phyloP scores from a whole-genome alignment of 1,284 basidiomycete species.

The Trichosporon inkin region DNA sequence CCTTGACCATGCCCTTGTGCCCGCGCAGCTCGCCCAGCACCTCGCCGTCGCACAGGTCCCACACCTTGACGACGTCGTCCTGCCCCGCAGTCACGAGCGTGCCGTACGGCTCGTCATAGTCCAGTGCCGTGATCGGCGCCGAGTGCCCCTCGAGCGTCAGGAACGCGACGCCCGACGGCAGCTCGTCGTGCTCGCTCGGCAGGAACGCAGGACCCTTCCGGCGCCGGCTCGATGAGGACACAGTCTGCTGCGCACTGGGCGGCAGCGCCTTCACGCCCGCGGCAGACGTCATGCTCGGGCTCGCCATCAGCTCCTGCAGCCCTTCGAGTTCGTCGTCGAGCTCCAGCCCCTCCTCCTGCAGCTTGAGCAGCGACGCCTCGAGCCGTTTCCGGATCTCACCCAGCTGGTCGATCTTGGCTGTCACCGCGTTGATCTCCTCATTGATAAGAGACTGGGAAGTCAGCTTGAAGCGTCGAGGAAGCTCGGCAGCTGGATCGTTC shows the following conservation, averaged over 20 bases:
- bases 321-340: constrained; percentile 90
- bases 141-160: constrained; percentile 84
- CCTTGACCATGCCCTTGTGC: constrained; percentile 73
- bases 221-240: constrained; percentile 32
- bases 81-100: constrained; percentile 79
- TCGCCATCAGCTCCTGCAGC: constrained; percentile 73
- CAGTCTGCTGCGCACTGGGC: constrained; percentile 19
- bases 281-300: constrained; percentile 48
- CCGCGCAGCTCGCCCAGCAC: constrained; percentile 76
- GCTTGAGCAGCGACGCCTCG: constrained; percentile 73
- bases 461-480: too few species aligned
- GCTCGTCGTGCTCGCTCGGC: constrained; percentile 93
- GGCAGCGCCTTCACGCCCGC: constrained; percentile 43
- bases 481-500: too few species aligned
- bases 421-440: constrained; percentile 80
- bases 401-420: constrained; percentile 78
- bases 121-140: constrained; percentile 78
- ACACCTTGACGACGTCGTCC: constrained; percentile 58
- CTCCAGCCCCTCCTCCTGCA: constrained; percentile 94
- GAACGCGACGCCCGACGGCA: constrained; percentile 91
- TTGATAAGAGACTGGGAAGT: constrained; percentile 67
- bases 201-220: constrained; percentile 80
- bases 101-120: constrained; percentile 96
- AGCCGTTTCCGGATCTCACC: constrained; percentile 76
- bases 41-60: constrained; percentile 59